Conservation (phyloP, 352 stramenopile genomes). For the Phytopythium litorale region DNA sequence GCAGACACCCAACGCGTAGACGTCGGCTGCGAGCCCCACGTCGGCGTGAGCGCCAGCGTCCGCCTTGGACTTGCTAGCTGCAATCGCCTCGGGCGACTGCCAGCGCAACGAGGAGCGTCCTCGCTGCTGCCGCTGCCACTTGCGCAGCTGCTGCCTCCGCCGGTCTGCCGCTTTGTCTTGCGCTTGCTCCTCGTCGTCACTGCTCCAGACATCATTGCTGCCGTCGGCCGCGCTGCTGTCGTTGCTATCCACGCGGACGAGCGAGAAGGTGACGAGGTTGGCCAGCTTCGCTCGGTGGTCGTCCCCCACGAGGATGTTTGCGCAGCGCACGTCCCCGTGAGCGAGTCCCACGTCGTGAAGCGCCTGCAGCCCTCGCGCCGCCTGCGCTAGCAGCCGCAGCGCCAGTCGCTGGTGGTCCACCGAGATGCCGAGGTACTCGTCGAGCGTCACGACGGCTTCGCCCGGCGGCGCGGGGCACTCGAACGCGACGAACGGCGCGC, state of each 20-base stretch:
- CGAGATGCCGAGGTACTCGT: constrained; percentile 45
- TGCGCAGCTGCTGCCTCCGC: neutral
- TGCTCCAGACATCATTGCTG: neutral
- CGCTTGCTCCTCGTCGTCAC: neutral
- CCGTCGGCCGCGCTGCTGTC: neutral
- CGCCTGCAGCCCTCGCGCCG: constrained; percentile 44
- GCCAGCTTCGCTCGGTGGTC: constrained; percentile 55
- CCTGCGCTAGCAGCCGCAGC: constrained; percentile 43
- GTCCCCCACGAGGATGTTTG: constrained; percentile 53
- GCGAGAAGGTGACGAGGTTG: constrained; percentile 40
- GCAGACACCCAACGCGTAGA: constrained; percentile 70
- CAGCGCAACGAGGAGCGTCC: constrained; percentile 30
- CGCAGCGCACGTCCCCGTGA: constrained; percentile 50
- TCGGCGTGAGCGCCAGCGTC: constrained; percentile 4
- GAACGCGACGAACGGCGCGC: constrained; percentile 44
- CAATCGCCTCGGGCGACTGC: constrained; percentile 47
- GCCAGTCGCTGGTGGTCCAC: constrained; percentile 33
- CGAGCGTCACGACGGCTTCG: constrained; percentile 34
- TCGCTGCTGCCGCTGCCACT: neutral
- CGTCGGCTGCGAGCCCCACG: constrained; percentile 32
- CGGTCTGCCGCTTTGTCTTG: neutral
- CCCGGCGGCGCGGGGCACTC: constrained; percentile 23
- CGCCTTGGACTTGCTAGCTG: neutral
- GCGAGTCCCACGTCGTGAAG: constrained; percentile 42
- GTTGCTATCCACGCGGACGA: neutral